Evolutionary conservation across 345 rosid genomes (phyloP).

Genomic region (Populus davidiana): DNA sequence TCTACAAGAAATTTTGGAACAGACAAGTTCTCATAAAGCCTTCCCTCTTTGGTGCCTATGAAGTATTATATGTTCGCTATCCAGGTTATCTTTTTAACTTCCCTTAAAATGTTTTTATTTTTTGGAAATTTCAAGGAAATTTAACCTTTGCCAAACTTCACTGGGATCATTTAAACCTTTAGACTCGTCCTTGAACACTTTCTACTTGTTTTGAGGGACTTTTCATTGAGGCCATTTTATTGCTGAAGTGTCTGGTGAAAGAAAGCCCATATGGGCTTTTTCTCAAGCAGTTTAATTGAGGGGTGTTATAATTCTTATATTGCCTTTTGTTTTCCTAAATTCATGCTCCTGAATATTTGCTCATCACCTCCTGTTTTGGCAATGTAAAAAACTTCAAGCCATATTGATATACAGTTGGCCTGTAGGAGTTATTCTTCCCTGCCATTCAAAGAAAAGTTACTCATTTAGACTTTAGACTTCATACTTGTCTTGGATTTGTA

Average conservation of each 20-base stretch:
- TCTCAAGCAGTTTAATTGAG: too few relatives aligned
- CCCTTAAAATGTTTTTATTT: not conserved
- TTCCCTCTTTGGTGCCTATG: conserved; percentile 56
- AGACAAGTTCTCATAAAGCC: conserved; percentile 38
- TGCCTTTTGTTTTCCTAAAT: not conserved
- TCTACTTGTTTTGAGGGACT: not conserved
- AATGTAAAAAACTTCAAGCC: not conserved
- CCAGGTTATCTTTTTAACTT: conserved; percentile 40
- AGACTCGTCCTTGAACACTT: not conserved
- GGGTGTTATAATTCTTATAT: too few relatives aligned
- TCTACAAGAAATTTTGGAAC: conserved; percentile 57
- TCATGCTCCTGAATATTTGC: not conserved
- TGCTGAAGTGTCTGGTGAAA: too few relatives aligned
- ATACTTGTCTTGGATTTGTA: not conserved
- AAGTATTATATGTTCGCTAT: conserved; percentile 54
- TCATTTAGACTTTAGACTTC: not conserved
- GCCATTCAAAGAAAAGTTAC: not conserved
- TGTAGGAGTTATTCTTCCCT: conserved; percentile 1
- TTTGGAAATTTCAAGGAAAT: not conserved
- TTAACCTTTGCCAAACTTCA: too few relatives aligned
- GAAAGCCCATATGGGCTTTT: too few relatives aligned
- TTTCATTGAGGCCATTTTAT: not conserved
- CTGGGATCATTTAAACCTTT: too few relatives aligned
- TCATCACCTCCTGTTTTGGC: not conserved
- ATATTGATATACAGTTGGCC: not conserved